Evolutionary conservation across 441 rosid species (phyloP).

Genomic region (Adansonia madagascariensis): DNA sequence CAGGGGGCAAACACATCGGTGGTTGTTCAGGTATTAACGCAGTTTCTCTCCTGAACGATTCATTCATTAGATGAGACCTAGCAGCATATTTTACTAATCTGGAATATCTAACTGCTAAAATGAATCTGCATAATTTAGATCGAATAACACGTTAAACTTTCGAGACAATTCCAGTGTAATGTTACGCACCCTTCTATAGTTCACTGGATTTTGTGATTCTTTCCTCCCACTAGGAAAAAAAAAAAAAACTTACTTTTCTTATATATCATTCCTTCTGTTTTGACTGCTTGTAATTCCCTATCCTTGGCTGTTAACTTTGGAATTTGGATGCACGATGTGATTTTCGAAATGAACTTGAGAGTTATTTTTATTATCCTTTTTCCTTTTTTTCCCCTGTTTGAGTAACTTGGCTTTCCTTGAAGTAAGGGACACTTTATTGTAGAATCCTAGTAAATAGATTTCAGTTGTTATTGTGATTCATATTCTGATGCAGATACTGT

Average conservation of each 20-base stretch:
- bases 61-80: background rate
- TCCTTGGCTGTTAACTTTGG: background rate
- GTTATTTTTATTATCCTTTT: background rate
- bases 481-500: constrained; percentile 59
- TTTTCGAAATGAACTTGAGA: background rate
- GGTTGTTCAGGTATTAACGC: constrained; percentile 77
- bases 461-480: constrained; percentile 15
- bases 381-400: background rate
- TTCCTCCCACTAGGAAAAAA: background rate
- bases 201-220: background rate
- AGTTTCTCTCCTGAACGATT: background rate
- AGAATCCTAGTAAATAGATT: background rate
- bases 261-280: background rate
- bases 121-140: background rate
- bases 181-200: background rate
- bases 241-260: background rate
- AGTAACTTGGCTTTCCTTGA: background rate
- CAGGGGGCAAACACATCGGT: constrained; percentile 93
- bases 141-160: background rate
- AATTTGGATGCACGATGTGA: background rate
- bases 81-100: background rate
- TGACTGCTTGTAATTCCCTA: background rate
- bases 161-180: background rate
- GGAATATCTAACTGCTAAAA: background rate
- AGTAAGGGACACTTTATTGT: background rate